Evolutionary conservation across 257 asterid species (phyloP), one percentile per base, ranked within the genome.

Genomic region (Eucommia ulmoides): DNA sequence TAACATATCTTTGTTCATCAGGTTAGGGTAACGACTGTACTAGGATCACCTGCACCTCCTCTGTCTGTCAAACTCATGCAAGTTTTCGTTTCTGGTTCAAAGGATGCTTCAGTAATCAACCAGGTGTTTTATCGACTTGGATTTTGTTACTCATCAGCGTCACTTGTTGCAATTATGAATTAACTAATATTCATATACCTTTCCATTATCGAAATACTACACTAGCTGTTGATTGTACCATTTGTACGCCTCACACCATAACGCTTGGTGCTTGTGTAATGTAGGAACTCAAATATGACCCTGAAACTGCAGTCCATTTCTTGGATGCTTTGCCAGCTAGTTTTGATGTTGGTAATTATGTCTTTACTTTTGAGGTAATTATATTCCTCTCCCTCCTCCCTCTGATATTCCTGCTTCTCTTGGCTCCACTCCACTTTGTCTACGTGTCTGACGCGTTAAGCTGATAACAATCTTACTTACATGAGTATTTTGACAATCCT

Each of bases 31-130:
- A 78, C 62, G 66, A 83, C 94, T 53, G 93, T 77, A 50, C 65
- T 91, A 68, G 98, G 96, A 47, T 87, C 89, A 59, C 51, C 88
- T 35, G 74, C 80, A 20, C 94, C 93, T 44, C 66, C 91, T 62
- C 67, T 86, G 54, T 71, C 95, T 3, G 93, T 91, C 58, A 83
- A 73, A 64, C 89, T 91, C 69, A 81, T 47, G 91, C 98, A 91
- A 73, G 79, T 86, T 46, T 77, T 80, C 59, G 26, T 61, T 66
- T 67, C 86, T 56, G 96, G 81, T 49, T 78, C 98, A 41, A 77
- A 76, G 75, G 96, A 91, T 76, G 83, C 94, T 42, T 73, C 96
- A 8, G 50, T 86, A 58, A 54, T 81, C 61, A 65, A 86, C 56
- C 94, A 86, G 98, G 98, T 89, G 48, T 59, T 60, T 56, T 19